Evolutionary conservation across 495 filamentous ascomycete genomes (phyloP).

Genomic region (Penicillium nucicola): DNA sequence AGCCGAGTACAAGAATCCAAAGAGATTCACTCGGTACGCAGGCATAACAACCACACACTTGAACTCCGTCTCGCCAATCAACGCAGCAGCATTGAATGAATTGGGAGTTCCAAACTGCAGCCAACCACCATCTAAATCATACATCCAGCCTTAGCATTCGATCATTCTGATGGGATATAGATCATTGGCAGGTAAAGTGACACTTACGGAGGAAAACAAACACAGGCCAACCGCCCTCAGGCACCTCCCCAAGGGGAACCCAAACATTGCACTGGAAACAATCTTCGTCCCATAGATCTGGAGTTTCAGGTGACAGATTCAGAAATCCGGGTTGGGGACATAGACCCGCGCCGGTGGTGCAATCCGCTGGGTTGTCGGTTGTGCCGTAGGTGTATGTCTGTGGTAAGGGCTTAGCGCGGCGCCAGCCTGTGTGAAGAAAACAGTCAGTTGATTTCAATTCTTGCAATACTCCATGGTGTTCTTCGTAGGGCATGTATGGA

Average conservation of each 20-base stretch:
- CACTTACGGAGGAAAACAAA: conserved; percentile 43
- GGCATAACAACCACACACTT: conserved; percentile 61
- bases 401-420: conserved; percentile 30
- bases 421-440: conserved; percentile 17
- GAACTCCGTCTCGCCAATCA: conserved; percentile 47
- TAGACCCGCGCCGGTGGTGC: conserved; percentile 18
- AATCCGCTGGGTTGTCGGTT: conserved; percentile 24
- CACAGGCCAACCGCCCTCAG: conserved; percentile 42
- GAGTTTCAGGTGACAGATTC: conserved; percentile 11
- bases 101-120: conserved; percentile 55
- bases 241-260: conserved; percentile 34
- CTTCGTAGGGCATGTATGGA: too few relatives aligned
- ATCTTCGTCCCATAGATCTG: conserved; percentile 34
- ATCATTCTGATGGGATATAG: background rate
- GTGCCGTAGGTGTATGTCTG: conserved; percentile 35
- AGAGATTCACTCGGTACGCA: conserved; percentile 64
- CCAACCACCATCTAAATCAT: conserved; percentile 50
- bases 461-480: too few relatives aligned
- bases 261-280: conserved; percentile 46
- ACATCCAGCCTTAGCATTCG: background rate
- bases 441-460: too few relatives aligned
- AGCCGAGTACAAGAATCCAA: conserved; percentile 62
- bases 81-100: conserved; percentile 40
- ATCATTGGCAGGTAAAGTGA: background rate
- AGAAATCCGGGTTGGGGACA: conserved; percentile 39